Evolutionary conservation across 2,329 filamentous ascomycete species (phyloP), one percentile per base, ranked within the genome.

Genomic region (Aspergillus sp.): DNA sequence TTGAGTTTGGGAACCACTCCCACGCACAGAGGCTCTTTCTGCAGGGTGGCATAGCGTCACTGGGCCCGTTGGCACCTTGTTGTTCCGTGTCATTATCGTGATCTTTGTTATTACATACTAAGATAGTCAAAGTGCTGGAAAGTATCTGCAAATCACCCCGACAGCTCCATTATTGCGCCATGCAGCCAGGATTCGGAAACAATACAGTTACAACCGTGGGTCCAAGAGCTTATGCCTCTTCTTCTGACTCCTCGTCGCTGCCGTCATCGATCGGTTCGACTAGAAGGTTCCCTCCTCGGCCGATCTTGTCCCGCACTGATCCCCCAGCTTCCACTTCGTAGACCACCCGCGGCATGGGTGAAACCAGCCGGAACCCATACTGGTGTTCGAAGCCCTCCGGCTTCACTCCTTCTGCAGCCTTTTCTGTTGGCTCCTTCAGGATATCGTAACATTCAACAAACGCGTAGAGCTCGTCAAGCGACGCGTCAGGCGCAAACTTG

Each of bases 401-500:
- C 67, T 86, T 77, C 3, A 77, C 70, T 1, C 75, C 73, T 19
- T 74, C 76, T 32, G 78, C 73, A 15, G 77, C 74, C 3, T 67
- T 69, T 61, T 61, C 62, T 58, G 68, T 52, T 54, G 64, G 38
- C 30, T 77, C 76, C 38, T 83, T 76, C 3, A 92, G 68, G 5
- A 89, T 68, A 55, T 91, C 88, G 73, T 92, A 89, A 77, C 94
- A 98, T 72, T 99, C 95, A 2, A 98, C 92, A 77, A 96, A 97
- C 0, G 94, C 95, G 75, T 98, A 98, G 5, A 99, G 79, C 70
- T 97, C 92, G 73, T 98, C 94, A 39, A 98, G 80, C 2, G 84
- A 82, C 0, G 90, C 86, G n/a, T 86, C 81, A 1, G 83, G 81
- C 0, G 81, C 75, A 73, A 99, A 98, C 53, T 85, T 86, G 44